These are phyloP conservation scores for Aspergillus quadricinctus DNA, from an alignment of 2,329 filamentous ascomycete genomes.

Conservation along the genomic window DNA sequence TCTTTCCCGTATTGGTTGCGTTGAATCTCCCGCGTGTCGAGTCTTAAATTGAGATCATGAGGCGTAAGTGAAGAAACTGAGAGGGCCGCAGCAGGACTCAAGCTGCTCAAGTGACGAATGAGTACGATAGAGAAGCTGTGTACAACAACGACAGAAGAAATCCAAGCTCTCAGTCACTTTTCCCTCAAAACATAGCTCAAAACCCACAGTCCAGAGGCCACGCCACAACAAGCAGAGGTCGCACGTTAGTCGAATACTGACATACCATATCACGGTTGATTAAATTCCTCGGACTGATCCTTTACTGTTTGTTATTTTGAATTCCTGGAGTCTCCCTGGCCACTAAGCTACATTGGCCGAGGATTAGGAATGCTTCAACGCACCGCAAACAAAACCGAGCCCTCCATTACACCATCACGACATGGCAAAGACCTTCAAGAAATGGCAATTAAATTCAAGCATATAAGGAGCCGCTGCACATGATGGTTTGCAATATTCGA, in stretches of 20 bases:
- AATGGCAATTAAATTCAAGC: not conserved
- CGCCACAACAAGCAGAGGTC: constrained; percentile 2
- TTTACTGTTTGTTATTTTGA: constrained; percentile 16
- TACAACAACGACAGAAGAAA: not conserved
- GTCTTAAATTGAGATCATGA: not conserved
- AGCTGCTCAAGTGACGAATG: constrained; percentile 10
- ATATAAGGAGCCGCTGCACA: not conserved
- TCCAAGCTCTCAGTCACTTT: constrained; percentile 5
- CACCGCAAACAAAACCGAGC: not conserved
- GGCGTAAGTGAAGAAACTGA: not conserved
- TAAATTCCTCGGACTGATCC: constrained; percentile 14
- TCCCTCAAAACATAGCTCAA: constrained; percentile 9
- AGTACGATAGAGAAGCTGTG: constrained; percentile 5
- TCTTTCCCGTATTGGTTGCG: not conserved
- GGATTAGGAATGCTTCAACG: constrained; percentile 19
- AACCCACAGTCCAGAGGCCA: constrained; percentile 5
- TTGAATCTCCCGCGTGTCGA: not conserved
- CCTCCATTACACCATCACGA: not conserved
- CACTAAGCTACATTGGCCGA: constrained; percentile 5
- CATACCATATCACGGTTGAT: constrained; percentile 13
- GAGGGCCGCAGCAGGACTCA: not conserved
- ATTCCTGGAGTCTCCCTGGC: constrained; percentile 16
- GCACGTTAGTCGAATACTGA: not conserved
- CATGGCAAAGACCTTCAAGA: not conserved
- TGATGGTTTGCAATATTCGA: not conserved